Conservation (phyloP, 1,139 yeast species). For the Citeromyces siamensis region DNA sequence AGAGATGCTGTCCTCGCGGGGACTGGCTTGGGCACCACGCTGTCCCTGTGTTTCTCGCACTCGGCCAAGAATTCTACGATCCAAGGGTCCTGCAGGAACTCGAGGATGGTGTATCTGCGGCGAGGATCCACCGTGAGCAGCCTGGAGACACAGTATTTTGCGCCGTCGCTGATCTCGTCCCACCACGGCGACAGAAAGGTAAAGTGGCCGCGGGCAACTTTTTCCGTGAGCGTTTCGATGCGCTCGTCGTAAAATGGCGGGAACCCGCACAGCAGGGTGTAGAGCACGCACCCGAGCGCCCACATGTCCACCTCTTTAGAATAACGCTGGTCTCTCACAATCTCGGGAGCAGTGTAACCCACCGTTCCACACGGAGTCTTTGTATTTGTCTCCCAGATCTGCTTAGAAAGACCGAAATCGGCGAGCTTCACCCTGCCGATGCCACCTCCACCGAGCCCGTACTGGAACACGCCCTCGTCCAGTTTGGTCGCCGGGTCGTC, state of each 20-base stretch:
- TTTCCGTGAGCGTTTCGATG: constrained; percentile 66
- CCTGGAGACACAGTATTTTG: constrained; percentile 65
- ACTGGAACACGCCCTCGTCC: constrained; percentile 78
- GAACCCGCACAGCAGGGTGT: constrained; percentile 85
- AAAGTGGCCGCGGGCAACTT: constrained; percentile 75
- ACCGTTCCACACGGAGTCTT: constrained; percentile 88
- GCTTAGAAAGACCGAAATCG: constrained; percentile 88
- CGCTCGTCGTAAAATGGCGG: constrained; percentile 94
- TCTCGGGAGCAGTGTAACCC: constrained; percentile 92
- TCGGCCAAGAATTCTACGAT: constrained; percentile 23
- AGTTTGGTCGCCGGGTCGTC: constrained; percentile 64
- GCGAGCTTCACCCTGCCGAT: constrained; percentile 81
- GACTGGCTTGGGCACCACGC: background rate
- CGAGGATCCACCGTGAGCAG: constrained; percentile 76
- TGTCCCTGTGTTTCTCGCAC: constrained; percentile 10
- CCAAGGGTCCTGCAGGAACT: constrained; percentile 84
- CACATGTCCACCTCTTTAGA: constrained; percentile 92
- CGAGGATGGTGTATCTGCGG: constrained; percentile 64
- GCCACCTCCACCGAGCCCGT: constrained; percentile 82
- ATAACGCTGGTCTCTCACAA: constrained; percentile 74
- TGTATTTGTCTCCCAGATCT: constrained; percentile 54
- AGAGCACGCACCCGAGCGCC: constrained; percentile 90
- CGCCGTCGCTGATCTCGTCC: constrained; percentile 81
- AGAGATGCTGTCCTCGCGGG: constrained; percentile 1
- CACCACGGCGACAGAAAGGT: constrained; percentile 91